Percentiles rank a stretch among this genome's conserved stretches.
Evolutionary conservation across 768 basidiomycete species (phyloP).

Genomic region (Kwoniella dejecticola): DNA sequence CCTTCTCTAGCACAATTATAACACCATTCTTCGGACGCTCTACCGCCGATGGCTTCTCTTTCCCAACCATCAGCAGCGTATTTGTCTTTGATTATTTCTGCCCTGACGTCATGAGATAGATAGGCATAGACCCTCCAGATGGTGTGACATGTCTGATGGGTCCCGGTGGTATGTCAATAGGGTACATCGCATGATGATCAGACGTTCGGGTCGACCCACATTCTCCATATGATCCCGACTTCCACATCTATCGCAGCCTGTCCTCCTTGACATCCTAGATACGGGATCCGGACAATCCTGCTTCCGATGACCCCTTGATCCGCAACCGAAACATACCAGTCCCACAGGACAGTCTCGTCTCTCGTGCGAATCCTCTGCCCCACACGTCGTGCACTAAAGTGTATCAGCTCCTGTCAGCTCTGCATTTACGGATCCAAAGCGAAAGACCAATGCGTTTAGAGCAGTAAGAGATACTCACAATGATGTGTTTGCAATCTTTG

Average conservation of each 20-base stretch:
- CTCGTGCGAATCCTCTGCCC: slow-evolving; percentile 46
- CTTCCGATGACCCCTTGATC: slow-evolving; percentile 39
- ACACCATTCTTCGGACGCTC: slow-evolving; percentile 38
- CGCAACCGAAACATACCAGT: slow-evolving; percentile 48
- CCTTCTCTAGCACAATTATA: slow-evolving; percentile 50
- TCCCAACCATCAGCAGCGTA: slow-evolving; percentile 31
- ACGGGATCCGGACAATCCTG: slow-evolving; percentile 40
- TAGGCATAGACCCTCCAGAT: slow-evolving; percentile 49
- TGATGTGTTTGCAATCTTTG: slow-evolving; percentile 38
- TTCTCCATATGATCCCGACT: slow-evolving; percentile 40
- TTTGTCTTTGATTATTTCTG: slow-evolving; percentile 21
- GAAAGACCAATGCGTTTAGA: background rate
- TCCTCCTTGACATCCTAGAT: slow-evolving; percentile 24
- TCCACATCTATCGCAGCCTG: slow-evolving; percentile 45
- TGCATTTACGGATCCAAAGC: background rate
- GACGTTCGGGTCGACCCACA: slow-evolving; percentile 20
- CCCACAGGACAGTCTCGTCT: slow-evolving; percentile 43
- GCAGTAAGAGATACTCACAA: slow-evolving; percentile 16
- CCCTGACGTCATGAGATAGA: slow-evolving; percentile 13
- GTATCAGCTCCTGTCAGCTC: background rate
- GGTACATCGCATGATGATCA: background rate
- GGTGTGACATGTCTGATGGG: slow-evolving; percentile 36
- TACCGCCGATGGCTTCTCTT: slow-evolving; percentile 42
- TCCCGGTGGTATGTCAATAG: background rate
- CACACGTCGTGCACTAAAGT: slow-evolving; percentile 41